Evolutionary conservation across 805 yeast species (phyloP).

Genomic region (Saturnispora galanensis): DNA sequence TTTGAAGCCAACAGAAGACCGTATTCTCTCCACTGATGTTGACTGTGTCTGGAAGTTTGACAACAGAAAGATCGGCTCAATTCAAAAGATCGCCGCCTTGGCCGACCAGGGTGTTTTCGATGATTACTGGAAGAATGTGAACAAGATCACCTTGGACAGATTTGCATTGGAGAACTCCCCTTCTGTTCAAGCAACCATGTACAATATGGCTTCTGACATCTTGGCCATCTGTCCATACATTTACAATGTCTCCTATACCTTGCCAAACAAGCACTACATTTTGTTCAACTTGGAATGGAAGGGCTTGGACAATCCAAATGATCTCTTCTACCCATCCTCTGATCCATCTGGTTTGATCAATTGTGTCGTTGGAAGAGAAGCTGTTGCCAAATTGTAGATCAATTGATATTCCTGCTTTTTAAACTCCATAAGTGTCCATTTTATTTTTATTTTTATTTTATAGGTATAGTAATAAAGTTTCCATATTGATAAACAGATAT

Average conservation of each 20-base stretch:
- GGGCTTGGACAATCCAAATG: constrained; percentile 71
- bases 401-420: not conserved
- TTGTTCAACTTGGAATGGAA: constrained; percentile 76
- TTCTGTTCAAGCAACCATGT: constrained; percentile 97
- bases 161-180: constrained; percentile 85
- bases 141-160: constrained; percentile 57
- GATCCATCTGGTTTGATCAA: constrained; percentile 91
- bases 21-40: constrained; percentile 82
- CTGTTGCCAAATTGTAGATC: constrained; percentile 44
- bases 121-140: constrained; percentile 48
- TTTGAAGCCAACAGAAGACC: constrained; percentile 69
- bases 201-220: constrained; percentile 75
- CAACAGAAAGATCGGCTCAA: constrained; percentile 37
- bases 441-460: not conserved
- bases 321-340: constrained; percentile 79
- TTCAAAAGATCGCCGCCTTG: constrained; percentile 37
- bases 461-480: no score
- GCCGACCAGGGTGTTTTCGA: constrained; percentile 63
- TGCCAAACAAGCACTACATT: constrained; percentile 91
- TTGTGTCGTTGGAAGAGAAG: constrained; percentile 68
- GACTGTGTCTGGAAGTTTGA: constrained; percentile 65
- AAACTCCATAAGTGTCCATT: not conserved
- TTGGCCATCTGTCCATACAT: constrained; percentile 48
- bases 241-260: constrained; percentile 55
- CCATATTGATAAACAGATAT: no score